These are phyloP conservation scores for Candida sanyaensis DNA, from an alignment of 1,139 yeast species.

Conservation along the genomic window DNA sequence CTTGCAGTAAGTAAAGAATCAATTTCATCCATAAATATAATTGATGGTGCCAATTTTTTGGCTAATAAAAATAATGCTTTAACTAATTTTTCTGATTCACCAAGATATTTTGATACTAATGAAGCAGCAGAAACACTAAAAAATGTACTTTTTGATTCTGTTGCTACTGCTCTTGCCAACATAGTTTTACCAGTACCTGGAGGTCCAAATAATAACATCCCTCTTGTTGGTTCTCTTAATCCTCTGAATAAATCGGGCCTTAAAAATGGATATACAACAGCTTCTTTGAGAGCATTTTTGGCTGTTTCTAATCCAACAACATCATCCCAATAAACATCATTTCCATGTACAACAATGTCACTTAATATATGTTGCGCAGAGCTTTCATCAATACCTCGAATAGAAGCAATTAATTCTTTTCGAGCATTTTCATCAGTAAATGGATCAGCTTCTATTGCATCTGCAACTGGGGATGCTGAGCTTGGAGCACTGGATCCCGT, in stretches of 20 bases:
- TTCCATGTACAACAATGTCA: slow-evolving; percentile 92
- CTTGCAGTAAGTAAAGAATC: slow-evolving; percentile 87
- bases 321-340: slow-evolving; percentile 96
- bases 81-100: slow-evolving; percentile 93
- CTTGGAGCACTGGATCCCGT: not conserved
- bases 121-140: slow-evolving; percentile 92
- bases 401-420: slow-evolving; percentile 38
- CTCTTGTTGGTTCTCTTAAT: slow-evolving; percentile 91
- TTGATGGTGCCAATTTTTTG: slow-evolving; percentile 84
- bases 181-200: slow-evolving; percentile 99
- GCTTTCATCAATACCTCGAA: slow-evolving; percentile 43
- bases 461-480: not conserved
- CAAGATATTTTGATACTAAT: slow-evolving; percentile 86
- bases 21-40: slow-evolving; percentile 76
- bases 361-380: slow-evolving; percentile 70
- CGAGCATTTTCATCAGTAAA: slow-evolving; percentile 67
- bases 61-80: slow-evolving; percentile 87
- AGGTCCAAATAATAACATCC: slow-evolving; percentile 95
- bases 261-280: slow-evolving; percentile 94
- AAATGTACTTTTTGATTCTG: slow-evolving; percentile 92
- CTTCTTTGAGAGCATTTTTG: slow-evolving; percentile 86
- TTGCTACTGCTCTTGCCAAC: slow-evolving; percentile 97
- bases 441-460: slow-evolving; percentile 3
- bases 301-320: slow-evolving; percentile 94
- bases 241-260: slow-evolving; percentile 94